These are phyloP conservation scores for Raffaelea albimanens DNA, from an alignment of 2,329 filamentous ascomycete species.

Conservation along the genomic window DNA sequence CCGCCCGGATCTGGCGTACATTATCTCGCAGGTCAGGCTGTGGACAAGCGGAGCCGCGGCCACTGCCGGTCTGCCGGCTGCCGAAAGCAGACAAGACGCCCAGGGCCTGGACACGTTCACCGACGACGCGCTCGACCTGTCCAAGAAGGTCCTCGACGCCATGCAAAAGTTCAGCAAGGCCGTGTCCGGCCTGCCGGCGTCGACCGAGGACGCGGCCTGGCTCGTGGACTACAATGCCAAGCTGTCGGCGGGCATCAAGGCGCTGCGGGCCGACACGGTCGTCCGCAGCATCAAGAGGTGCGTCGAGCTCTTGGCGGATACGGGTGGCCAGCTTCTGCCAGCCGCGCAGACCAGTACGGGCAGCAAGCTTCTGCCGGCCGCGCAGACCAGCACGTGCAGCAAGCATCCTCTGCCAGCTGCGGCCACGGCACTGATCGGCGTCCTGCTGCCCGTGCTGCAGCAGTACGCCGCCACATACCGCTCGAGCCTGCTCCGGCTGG, in stretches of 20 bases:
- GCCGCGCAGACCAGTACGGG: no score
- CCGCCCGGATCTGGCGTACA: slow-evolving; percentile 52
- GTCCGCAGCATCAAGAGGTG: slow-evolving; percentile 28
- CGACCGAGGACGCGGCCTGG: slow-evolving; percentile 55
- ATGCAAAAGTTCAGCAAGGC: slow-evolving; percentile 61
- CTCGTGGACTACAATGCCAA: slow-evolving; percentile 46
- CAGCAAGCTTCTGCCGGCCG: no score
- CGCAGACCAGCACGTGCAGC: no score
- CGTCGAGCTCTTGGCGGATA: slow-evolving; percentile 27
- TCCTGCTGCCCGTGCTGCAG: slow-evolving; percentile 60
- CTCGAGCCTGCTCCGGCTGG: slow-evolving; percentile 47
- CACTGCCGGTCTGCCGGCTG: not conserved
- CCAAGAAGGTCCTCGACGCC: slow-evolving; percentile 69
- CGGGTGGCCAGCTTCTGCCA: slow-evolving; percentile 13
- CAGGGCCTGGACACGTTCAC: slow-evolving; percentile 37
- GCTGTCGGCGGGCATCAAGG: slow-evolving; percentile 42
- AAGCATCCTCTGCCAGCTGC: slow-evolving; percentile 17
- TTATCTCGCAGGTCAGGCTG: slow-evolving; percentile 54
- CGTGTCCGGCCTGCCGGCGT: slow-evolving; percentile 42
- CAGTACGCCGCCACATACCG: slow-evolving; percentile 60
- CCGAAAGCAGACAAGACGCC: slow-evolving; percentile 8
- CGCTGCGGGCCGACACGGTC: slow-evolving; percentile 51
- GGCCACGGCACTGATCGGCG: slow-evolving; percentile 49
- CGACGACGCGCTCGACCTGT: slow-evolving; percentile 49
- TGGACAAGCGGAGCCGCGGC: slow-evolving; percentile 40